A percentile compares a stretch with the other conserved stretches of the same genome.
Conservation (phyloP, 371 early-diverging fungal species). For the Actinomortierella ambigua region DNA sequence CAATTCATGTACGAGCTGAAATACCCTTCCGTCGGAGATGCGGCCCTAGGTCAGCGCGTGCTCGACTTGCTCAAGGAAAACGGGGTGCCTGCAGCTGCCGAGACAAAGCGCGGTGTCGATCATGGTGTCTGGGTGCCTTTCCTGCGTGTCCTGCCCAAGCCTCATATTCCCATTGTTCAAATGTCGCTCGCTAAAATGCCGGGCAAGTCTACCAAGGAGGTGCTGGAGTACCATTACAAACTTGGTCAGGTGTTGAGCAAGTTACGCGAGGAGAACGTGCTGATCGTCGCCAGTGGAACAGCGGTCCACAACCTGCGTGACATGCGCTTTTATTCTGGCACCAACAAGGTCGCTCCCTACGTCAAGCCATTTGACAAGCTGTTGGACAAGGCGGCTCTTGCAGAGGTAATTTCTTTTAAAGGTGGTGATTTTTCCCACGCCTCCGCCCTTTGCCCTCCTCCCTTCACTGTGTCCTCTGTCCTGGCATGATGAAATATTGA, state of each 20-base stretch:
- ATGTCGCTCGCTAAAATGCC: constrained; percentile 51
- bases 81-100: constrained; percentile 46
- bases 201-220: constrained; percentile 30
- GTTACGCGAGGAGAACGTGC: constrained; percentile 53
- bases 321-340: constrained; percentile 33
- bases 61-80: constrained; percentile 54
- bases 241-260: constrained; percentile 39
- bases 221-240: constrained; percentile 44
- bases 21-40: constrained; percentile 63
- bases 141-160: constrained; percentile 57
- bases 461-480: no score
- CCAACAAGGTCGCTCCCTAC: constrained; percentile 43
- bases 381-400: constrained; percentile 37
- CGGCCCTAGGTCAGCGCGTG: constrained; percentile 55
- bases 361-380: constrained; percentile 50
- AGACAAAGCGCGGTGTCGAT: constrained; percentile 59
- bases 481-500: no score
- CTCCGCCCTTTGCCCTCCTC: no score
- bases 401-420: constrained; percentile 14
- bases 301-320: constrained; percentile 63
- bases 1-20: constrained; percentile 56
- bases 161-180: constrained; percentile 62
- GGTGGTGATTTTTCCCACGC: no score
- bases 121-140: constrained; percentile 71
- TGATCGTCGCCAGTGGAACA: constrained; percentile 63